A percentile compares a stretch with the other conserved stretches of the same genome.
These are phyloP conservation scores for Cutaneotrichosporon cutaneum DNA, from an alignment of 1,284 basidiomycete genomes.

Conservation along the genomic window DNA sequence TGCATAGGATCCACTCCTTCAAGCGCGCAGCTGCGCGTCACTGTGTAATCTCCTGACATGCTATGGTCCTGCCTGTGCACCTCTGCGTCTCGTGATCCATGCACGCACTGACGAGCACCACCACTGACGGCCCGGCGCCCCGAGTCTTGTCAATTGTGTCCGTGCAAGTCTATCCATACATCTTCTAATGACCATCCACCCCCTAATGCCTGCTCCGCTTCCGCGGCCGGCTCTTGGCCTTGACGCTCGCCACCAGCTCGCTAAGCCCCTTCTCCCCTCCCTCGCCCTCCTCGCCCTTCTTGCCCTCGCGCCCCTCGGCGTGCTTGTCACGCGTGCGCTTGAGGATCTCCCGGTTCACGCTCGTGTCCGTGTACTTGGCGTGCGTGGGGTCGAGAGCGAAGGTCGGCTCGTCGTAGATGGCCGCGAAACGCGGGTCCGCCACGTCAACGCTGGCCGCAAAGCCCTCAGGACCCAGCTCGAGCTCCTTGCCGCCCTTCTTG, in stretches of 20 bases:
- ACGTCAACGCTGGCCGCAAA: constrained; percentile 70
- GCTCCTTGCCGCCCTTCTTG: constrained; percentile 62
- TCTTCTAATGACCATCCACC: background rate
- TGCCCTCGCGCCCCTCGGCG: constrained; percentile 21
- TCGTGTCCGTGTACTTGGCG: constrained; percentile 86
- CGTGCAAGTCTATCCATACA: background rate
- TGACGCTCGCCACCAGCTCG: constrained; percentile 77
- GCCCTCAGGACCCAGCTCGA: constrained; percentile 51
- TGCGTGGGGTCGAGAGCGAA: constrained; percentile 96
- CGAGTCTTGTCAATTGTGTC: background rate
- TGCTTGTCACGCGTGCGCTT: constrained; percentile 51
- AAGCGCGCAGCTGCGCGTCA: background rate
- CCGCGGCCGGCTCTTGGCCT: constrained; percentile 60
- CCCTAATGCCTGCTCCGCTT: constrained; percentile 20
- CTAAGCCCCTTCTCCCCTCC: constrained; percentile 58
- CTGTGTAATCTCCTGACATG: background rate
- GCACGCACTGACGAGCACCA: background rate
- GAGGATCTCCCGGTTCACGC: constrained; percentile 77
- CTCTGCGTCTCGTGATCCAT: background rate
- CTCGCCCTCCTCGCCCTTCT: constrained; percentile 10
- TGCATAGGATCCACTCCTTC: constrained; percentile 13
- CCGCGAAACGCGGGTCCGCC: constrained; percentile 83
- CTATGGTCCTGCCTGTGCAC: background rate
- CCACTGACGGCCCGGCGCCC: background rate
- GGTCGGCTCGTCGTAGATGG: constrained; percentile 81